Conservation (phyloP, 2,329 filamentous ascomycete species). For the Tolypocladium amazonense region DNA sequence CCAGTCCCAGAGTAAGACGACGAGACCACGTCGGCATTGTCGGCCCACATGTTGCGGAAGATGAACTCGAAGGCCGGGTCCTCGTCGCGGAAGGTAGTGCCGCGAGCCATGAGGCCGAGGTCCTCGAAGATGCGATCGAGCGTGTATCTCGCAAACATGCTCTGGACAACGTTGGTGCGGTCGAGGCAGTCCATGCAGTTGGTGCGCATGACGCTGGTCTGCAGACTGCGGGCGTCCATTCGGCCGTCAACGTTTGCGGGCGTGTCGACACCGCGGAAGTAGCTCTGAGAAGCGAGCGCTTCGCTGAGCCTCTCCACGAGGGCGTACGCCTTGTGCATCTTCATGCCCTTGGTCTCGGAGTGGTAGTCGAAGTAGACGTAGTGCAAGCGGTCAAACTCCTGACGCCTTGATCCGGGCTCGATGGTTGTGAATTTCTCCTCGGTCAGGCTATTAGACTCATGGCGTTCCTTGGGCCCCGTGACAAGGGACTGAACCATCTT, state of each 20-base stretch:
- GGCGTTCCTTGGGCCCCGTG: slow-evolving; percentile 54
- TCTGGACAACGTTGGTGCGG: slow-evolving; percentile 95
- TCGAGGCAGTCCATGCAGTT: slow-evolving; percentile 99
- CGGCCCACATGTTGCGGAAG: slow-evolving; percentile 96
- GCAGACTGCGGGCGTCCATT: slow-evolving; percentile 69
- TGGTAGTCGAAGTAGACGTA: slow-evolving; percentile 99
- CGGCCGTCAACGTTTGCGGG: slow-evolving; percentile 59
- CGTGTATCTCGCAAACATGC: slow-evolving; percentile 85
- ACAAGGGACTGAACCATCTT: slow-evolving; percentile 72
- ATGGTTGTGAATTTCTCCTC: slow-evolving; percentile 75
- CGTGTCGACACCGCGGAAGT: slow-evolving; percentile 87
- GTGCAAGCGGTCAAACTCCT: slow-evolving; percentile 74
- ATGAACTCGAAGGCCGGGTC: slow-evolving; percentile 76
- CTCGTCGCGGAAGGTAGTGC: slow-evolving; percentile 65
- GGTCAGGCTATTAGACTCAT: slow-evolving; percentile 53
- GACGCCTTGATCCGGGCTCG: slow-evolving; percentile 47
- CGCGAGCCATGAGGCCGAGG: slow-evolving; percentile 64
- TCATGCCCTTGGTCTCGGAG: slow-evolving; percentile 89
- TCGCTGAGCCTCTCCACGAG: slow-evolving; percentile 74
- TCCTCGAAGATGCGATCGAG: slow-evolving; percentile 84
- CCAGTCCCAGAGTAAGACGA: slow-evolving; percentile 91
- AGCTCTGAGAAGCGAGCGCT: slow-evolving; percentile 68
- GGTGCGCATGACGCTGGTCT: slow-evolving; percentile 86
- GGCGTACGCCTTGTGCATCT: slow-evolving; percentile 84
- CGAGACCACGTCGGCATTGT: slow-evolving; percentile 94